Conservation (phyloP, 495 filamentous ascomycete species). For the Podospora bellae-mahoneyi region DNA sequence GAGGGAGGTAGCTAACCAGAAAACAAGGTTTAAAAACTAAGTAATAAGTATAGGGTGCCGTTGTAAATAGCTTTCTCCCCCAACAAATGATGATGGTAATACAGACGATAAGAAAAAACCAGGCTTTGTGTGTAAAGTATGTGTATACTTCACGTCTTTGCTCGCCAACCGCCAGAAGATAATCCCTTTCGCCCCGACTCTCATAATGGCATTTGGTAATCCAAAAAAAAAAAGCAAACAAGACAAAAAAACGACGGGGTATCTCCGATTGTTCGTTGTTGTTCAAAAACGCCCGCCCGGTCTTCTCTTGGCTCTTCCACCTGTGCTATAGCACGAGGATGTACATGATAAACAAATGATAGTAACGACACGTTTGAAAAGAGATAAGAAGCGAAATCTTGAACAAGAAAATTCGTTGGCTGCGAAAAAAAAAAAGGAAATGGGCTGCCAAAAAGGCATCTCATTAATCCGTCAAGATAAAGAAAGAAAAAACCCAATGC, state of each 20-base stretch:
- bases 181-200: background rate
- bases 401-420: background rate
- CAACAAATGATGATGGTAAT: constrained; percentile 2
- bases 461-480: constrained; percentile 10
- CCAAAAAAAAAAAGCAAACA: background rate
- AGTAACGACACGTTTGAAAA: constrained; percentile 5
- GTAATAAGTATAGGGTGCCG: constrained; percentile 6
- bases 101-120: constrained; percentile 13
- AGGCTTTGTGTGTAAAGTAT: background rate
- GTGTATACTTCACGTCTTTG: background rate
- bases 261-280: background rate
- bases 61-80: background rate
- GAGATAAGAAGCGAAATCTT: background rate
- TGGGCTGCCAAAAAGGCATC: background rate
- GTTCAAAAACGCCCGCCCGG: background rate
- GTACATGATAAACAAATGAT: constrained; percentile 1
- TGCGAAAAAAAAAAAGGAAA: constrained; percentile 4
- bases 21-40: constrained; percentile 2
- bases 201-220: background rate
- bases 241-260: background rate
- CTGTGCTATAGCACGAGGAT: background rate
- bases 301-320: background rate
- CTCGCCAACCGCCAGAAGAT: background rate
- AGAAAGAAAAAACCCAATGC: background rate
- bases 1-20: too few relatives aligned